Evolutionary conservation across 2,329 filamentous ascomycete species (phyloP).

Genomic region (Hansfordia pulvinata): DNA sequence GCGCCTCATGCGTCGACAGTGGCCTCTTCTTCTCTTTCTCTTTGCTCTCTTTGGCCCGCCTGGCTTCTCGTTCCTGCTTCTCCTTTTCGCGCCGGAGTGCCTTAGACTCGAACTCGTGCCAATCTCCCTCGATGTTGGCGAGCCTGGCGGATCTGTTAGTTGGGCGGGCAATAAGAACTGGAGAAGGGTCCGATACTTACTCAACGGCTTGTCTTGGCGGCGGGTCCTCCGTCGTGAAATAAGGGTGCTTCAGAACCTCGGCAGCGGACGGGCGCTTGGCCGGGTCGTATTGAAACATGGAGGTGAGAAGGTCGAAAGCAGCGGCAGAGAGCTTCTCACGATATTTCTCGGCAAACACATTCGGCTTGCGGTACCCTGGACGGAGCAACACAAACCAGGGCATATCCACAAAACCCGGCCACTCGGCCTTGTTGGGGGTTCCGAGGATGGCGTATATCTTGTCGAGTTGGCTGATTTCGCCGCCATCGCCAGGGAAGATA

Average conservation of each 20-base stretch:
- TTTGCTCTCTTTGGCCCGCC: slow-evolving; percentile 15
- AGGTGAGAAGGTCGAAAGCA: slow-evolving; percentile 68
- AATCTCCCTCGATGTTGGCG: slow-evolving; percentile 74
- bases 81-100: slow-evolving; percentile 84
- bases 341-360: slow-evolving; percentile 74
- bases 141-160: slow-evolving; percentile 35
- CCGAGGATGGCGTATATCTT: slow-evolving; percentile 92
- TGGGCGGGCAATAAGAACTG: neutral
- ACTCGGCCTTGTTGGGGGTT: slow-evolving; percentile 71
- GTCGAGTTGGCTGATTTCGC: slow-evolving; percentile 90
- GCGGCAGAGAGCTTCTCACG: slow-evolving; percentile 61
- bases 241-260: slow-evolving; percentile 73
- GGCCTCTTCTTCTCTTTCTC: slow-evolving; percentile 1
- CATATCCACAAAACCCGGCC: slow-evolving; percentile 86
- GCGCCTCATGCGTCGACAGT: neutral
- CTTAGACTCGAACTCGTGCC: slow-evolving; percentile 98
- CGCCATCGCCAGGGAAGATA: slow-evolving; percentile 89
- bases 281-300: slow-evolving; percentile 87
- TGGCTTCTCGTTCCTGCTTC: slow-evolving; percentile 41
- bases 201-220: slow-evolving; percentile 64
- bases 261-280: slow-evolving; percentile 68
- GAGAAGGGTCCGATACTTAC: slow-evolving; percentile 35
- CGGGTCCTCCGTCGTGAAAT: slow-evolving; percentile 78
- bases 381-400: slow-evolving; percentile 92
- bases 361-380: slow-evolving; percentile 58